Conservation (phyloP, 768 basidiomycete species). For the Punctularia strigosozonata region DNA sequence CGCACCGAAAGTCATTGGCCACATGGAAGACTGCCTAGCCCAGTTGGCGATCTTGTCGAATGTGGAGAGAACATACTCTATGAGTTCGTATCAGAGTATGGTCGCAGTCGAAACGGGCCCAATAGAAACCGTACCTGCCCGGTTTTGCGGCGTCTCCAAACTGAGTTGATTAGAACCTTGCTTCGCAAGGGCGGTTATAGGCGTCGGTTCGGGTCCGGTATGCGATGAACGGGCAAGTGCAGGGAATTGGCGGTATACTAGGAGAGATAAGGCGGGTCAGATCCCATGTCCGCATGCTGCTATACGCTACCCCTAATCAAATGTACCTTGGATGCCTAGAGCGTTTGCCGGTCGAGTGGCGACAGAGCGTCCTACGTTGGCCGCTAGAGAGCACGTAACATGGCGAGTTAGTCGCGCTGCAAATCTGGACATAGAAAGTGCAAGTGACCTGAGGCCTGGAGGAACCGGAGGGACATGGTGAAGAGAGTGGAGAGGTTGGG, state of each 20-base stretch:
- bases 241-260: too few relatives aligned
- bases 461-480: slow-evolving; percentile 7
- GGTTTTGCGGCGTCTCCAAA: slow-evolving; percentile 82
- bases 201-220: too few relatives aligned
- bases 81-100: background rate
- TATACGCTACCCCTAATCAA: too few relatives aligned
- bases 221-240: too few relatives aligned
- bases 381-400: background rate
- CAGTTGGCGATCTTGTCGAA: slow-evolving; percentile 96
- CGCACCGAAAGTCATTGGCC: slow-evolving; percentile 95
- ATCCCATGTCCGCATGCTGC: too few relatives aligned
- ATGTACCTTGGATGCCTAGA: too few relatives aligned
- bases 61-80: slow-evolving; percentile 94
- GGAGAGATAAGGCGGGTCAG: too few relatives aligned
- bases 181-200: slow-evolving; percentile 63
- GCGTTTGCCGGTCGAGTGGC: too few relatives aligned
- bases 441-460: slow-evolving; percentile 5
- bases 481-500: background rate
- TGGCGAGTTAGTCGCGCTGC: too few relatives aligned
- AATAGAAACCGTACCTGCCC: slow-evolving; percentile 74
- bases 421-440: background rate
- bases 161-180: slow-evolving; percentile 75
- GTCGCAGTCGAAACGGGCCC: background rate
- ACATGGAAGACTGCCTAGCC: slow-evolving; percentile 96
- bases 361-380: too few relatives aligned